These are phyloP conservation scores for Diutina siamensis DNA, from an alignment of 1,139 yeast genomes.

Conservation along the genomic window DNA sequence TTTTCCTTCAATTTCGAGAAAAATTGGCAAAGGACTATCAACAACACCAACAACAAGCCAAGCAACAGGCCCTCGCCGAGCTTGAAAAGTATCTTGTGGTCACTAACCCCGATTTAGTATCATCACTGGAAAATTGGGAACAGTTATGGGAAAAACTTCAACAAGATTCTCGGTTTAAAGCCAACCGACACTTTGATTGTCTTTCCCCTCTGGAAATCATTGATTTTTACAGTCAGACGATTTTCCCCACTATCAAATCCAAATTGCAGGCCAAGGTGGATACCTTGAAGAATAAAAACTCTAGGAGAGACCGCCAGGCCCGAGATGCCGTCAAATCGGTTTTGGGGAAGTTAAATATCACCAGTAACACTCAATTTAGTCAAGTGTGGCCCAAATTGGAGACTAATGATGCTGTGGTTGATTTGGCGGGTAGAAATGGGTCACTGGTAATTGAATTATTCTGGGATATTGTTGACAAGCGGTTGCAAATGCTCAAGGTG, in stretches of 20 bases:
- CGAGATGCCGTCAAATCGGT: slow-evolving; percentile 47
- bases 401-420: slow-evolving; percentile 46
- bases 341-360: slow-evolving; percentile 23
- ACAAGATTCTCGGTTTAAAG: slow-evolving; percentile 41
- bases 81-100: slow-evolving; percentile 36
- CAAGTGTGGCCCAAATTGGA: slow-evolving; percentile 42
- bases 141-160: slow-evolving; percentile 26
- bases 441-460: slow-evolving; percentile 71
- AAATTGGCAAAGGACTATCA: slow-evolving; percentile 30
- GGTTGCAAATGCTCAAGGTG: neutral
- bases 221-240: slow-evolving; percentile 35
- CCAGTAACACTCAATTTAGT: slow-evolving; percentile 49
- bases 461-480: slow-evolving; percentile 64
- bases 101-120: slow-evolving; percentile 16
- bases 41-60: slow-evolving; percentile 17
- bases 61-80: slow-evolving; percentile 40
- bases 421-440: slow-evolving; percentile 66
- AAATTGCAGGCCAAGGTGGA: slow-evolving; percentile 26
- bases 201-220: slow-evolving; percentile 53
- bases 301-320: slow-evolving; percentile 50
- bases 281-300: slow-evolving; percentile 27
- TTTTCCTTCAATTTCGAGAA: slow-evolving; percentile 40
- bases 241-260: slow-evolving; percentile 27
- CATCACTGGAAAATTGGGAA: slow-evolving; percentile 27
- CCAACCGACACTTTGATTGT: slow-evolving; percentile 43